These are phyloP conservation scores for Globisporangium spiculum DNA, from an alignment of 352 stramenopile species.

Conservation along the genomic window DNA sequence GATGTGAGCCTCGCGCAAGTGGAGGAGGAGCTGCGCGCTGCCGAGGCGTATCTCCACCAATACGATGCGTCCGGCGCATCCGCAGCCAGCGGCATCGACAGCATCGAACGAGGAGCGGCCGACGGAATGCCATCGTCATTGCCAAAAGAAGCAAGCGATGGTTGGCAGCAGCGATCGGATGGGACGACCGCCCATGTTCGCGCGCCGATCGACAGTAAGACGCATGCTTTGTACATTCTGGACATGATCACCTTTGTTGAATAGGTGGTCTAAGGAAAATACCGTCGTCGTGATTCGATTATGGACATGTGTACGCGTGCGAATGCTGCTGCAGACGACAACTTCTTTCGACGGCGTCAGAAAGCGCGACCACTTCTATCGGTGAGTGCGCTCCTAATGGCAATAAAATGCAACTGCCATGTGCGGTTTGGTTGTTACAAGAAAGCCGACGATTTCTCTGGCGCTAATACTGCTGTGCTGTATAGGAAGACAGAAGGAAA, in stretches of 20 bases:
- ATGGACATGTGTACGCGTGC: background rate
- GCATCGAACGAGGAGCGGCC: background rate
- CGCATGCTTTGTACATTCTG: background rate
- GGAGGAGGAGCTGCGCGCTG: conserved; percentile 59
- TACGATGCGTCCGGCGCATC: background rate
- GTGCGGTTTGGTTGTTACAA: background rate
- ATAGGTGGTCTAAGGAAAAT: background rate
- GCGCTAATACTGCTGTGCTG: background rate
- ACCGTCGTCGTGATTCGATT: background rate
- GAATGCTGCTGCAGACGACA: conserved; percentile 8
- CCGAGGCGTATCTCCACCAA: conserved; percentile 57
- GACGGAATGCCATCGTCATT: background rate
- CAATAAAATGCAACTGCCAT: background rate
- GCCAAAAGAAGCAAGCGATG: background rate
- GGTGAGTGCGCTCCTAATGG: conserved; percentile 14
- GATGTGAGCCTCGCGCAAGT: conserved; percentile 54
- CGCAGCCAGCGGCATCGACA: background rate
- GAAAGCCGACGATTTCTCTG: background rate
- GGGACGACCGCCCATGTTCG: background rate
- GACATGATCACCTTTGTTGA: background rate
- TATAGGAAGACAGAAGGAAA: conserved; percentile 52
- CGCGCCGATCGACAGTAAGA: background rate
- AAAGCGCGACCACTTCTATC: conserved; percentile 37
- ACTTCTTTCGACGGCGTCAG: conserved; percentile 25
- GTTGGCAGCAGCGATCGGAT: background rate